phyloP scores from a whole-genome alignment of 1,139 yeast species.

The Candida pseudoviswanathii region DNA sequence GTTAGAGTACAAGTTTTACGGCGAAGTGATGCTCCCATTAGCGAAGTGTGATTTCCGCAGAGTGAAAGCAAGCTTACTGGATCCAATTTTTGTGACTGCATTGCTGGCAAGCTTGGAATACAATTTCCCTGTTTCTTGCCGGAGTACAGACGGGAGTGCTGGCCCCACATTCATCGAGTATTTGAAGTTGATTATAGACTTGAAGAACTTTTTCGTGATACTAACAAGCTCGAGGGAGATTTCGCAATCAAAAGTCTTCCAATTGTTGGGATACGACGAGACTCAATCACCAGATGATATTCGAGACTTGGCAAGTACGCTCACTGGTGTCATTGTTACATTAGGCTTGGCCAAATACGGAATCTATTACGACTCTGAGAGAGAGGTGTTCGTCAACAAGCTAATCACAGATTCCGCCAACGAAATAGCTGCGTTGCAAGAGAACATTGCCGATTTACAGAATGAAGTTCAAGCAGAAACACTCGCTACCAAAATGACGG shows the following conservation, averaged over 20 bases:
- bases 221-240: constrained; percentile 28
- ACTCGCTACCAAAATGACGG: constrained; percentile 30
- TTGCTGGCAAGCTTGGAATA: constrained; percentile 23
- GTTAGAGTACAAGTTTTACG: constrained; percentile 21
- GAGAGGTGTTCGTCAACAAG: constrained; percentile 26
- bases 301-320: constrained; percentile 18
- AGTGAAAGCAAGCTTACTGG: constrained; percentile 17
- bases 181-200: constrained; percentile 27
- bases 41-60: constrained; percentile 19
- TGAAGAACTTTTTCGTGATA: constrained; percentile 31
- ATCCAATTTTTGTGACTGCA: constrained; percentile 13
- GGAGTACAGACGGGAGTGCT: constrained; percentile 7
- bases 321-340: constrained; percentile 26
- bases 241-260: constrained; percentile 24
- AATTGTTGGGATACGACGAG: constrained; percentile 28
- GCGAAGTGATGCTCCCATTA: constrained; percentile 20
- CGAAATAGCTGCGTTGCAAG: constrained; percentile 12
- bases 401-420: constrained; percentile 9
- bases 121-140: constrained; percentile 24
- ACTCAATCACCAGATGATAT: constrained; percentile 10
- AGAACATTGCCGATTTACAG: constrained; percentile 24
- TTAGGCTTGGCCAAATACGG: constrained; percentile 33
- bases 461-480: constrained; percentile 27
- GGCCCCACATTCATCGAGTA: constrained; percentile 23
- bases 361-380: constrained; percentile 27